phyloP scores from a whole-genome alignment of 768 basidiomycete species.

The Lentinula lateritia region DNA sequence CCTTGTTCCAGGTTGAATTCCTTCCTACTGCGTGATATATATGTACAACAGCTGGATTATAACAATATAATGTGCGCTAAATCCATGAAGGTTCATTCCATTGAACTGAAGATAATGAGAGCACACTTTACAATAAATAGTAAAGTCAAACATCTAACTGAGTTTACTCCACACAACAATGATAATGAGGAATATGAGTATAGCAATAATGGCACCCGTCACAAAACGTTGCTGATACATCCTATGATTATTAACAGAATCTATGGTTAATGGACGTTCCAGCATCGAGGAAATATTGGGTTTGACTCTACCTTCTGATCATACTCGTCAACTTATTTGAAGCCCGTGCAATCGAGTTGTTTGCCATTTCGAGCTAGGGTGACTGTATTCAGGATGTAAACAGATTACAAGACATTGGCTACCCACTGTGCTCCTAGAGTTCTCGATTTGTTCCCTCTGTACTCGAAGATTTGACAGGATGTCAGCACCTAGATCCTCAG shows the following conservation, averaged over 20 bases:
- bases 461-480: constrained; percentile 79
- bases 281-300: neutral
- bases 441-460: constrained; percentile 94
- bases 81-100: neutral
- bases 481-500: constrained; percentile 92
- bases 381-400: neutral
- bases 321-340: constrained; percentile 91
- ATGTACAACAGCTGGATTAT: constrained; percentile 5
- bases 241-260: constrained; percentile 39
- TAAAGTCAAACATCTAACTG: constrained; percentile 23
- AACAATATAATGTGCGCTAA: constrained; percentile 4
- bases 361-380: constrained; percentile 74
- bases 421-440: constrained; percentile 82
- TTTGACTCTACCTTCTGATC: constrained; percentile 75
- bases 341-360: constrained; percentile 85
- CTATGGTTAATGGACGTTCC: constrained; percentile 20
- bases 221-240: constrained; percentile 96
- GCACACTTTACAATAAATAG: constrained; percentile 3
- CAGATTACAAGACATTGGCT: neutral
- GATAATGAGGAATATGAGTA: constrained; percentile 79
- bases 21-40: neutral
- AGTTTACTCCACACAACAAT: constrained; percentile 81
- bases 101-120: neutral
- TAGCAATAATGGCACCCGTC: constrained; percentile 78
- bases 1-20: constrained; percentile 1